Base-by-base conservation (phyloP, 2,329 filamentous ascomycete species). In the Cercospora canescens region DNA sequence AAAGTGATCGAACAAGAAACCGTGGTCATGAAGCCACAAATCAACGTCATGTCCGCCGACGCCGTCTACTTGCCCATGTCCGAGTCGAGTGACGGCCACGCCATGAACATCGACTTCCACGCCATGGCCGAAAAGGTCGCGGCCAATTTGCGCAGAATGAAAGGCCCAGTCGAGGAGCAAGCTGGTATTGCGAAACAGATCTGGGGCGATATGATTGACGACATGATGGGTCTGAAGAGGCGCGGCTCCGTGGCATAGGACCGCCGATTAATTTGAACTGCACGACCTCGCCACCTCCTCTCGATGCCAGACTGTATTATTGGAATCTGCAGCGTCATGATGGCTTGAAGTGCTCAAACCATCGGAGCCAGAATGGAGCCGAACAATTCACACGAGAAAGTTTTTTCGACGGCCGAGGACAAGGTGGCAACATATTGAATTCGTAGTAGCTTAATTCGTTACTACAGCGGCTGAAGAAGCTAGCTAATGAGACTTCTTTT, bases 21-120 rank as follows among this genome's bases (percentile, higher is more conserved):
- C n/a, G 73, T 78, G 70, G 80, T 84, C 68, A 85, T 87, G 82
- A 84, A 84, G 71, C 84, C 87, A 37, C 80, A 85, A 75, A 87
- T 89, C 75, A 81, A 82, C 73, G 83, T 84, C 45, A 83, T 85
- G 59, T 79, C 83, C 59, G 83, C 79, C 41, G 80, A 83, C 65
- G 77, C 78, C 64, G 80, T 82, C 24, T 81, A 84, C 65, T 83
- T 84, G 67, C 82, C 86, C 58, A 83, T 89, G 81, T 82, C 82
- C 62, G 87, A 89, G 68, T 81, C 87, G 18, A 81, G 83, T 21
- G 87, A 89, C 73, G 86, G 85, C 67, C 81, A 84, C 74, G 78
- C 83, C 12, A 77, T 86, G 52, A 83, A 86, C 37, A 83, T 88
- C 60, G 84, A 87, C 71, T 85, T 85, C 41, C 84, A 85, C 74